Conservation (phyloP, 2,329 filamentous ascomycete species). For the Monosporascus ibericus region DNA sequence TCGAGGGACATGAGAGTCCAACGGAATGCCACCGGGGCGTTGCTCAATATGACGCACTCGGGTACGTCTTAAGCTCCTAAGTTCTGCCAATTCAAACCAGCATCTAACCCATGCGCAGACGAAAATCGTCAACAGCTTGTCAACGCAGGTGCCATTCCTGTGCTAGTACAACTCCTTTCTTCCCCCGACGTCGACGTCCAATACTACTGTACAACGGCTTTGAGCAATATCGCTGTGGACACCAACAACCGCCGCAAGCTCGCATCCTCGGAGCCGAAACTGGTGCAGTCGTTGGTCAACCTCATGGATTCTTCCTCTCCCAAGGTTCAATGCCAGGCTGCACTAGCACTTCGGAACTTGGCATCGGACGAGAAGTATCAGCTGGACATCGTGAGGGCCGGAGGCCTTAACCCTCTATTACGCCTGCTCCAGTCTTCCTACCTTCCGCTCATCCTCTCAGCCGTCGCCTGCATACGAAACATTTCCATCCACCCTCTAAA, state of each 20-base stretch:
- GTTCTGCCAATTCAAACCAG: neutral
- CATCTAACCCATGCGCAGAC: slow-evolving; percentile 46
- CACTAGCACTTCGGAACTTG: slow-evolving; percentile 85
- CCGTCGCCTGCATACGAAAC: slow-evolving; percentile 96
- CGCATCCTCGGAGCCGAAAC: slow-evolving; percentile 80
- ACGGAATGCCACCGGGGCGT: slow-evolving; percentile 89
- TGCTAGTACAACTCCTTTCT: slow-evolving; percentile 88
- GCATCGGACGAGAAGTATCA: slow-evolving; percentile 99
- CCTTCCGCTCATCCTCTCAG: slow-evolving; percentile 89
- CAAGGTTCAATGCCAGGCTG: slow-evolving; percentile 97
- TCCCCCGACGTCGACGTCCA: slow-evolving; percentile 95
- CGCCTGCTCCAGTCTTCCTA: slow-evolving; percentile 92
- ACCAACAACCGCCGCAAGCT: slow-evolving; percentile 84
- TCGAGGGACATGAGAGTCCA: slow-evolving; percentile 99
- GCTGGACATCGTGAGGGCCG: slow-evolving; percentile 88
- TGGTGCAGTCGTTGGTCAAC: slow-evolving; percentile 90
- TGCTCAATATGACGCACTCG: slow-evolving; percentile 99
- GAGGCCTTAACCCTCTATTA: slow-evolving; percentile 78
- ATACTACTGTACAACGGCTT: slow-evolving; percentile 97
- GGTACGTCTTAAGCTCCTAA: slow-evolving; percentile 49
- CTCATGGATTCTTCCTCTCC: slow-evolving; percentile 96
- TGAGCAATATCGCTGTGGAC: slow-evolving; percentile 98
- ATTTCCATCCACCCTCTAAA: slow-evolving; percentile 98
- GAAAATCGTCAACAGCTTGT: slow-evolving; percentile 97
- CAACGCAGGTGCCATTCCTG: slow-evolving; percentile 94